A percentile compares a stretch with the other conserved stretches of the same genome.
Conservation (phyloP, 2,329 filamentous ascomycete species). For the Phoma sp. region DNA sequence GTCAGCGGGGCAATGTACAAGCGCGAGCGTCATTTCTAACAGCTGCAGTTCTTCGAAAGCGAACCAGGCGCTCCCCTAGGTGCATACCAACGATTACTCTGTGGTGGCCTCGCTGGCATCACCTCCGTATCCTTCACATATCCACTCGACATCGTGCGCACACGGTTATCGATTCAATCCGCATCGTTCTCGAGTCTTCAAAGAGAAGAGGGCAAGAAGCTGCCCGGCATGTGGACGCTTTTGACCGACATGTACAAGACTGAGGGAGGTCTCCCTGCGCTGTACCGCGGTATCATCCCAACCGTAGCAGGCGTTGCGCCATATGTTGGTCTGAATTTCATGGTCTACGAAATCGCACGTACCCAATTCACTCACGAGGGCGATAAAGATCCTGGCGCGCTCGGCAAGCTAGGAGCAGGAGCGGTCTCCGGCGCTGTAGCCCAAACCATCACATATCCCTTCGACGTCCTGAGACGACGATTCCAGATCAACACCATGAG, state of each 20-base stretch:
- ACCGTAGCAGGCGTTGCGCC: constrained; percentile 95
- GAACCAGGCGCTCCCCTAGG: constrained; percentile 75
- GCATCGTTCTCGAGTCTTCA: constrained; percentile 88
- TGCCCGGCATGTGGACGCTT: constrained; percentile 93
- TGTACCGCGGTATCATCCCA: constrained; percentile 94
- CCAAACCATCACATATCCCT: constrained; percentile 97
- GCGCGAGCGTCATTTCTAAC: constrained; percentile 1
- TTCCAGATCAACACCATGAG: constrained; percentile 99
- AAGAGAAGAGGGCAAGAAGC: constrained; percentile 53
- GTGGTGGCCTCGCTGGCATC: constrained; percentile 89
- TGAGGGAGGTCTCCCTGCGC: constrained; percentile 81
- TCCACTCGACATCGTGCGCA: constrained; percentile 96
- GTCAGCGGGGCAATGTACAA: not conserved
- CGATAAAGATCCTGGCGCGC: constrained; percentile 78
- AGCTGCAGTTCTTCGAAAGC: constrained; percentile 72
- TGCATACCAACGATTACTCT: constrained; percentile 78
- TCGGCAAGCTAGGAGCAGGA: constrained; percentile 85
- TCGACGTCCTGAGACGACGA: constrained; percentile 89
- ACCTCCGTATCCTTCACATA: constrained; percentile 96
- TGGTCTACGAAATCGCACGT: constrained; percentile 92
- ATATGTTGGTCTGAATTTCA: constrained; percentile 97
- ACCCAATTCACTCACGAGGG: constrained; percentile 86
- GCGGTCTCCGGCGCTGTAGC: constrained; percentile 95
- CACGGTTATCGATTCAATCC: constrained; percentile 91
- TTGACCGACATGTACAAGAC: constrained; percentile 84